phyloP scores from a whole-genome alignment of 331 rosid genomes.

The Malus hybrid region DNA sequence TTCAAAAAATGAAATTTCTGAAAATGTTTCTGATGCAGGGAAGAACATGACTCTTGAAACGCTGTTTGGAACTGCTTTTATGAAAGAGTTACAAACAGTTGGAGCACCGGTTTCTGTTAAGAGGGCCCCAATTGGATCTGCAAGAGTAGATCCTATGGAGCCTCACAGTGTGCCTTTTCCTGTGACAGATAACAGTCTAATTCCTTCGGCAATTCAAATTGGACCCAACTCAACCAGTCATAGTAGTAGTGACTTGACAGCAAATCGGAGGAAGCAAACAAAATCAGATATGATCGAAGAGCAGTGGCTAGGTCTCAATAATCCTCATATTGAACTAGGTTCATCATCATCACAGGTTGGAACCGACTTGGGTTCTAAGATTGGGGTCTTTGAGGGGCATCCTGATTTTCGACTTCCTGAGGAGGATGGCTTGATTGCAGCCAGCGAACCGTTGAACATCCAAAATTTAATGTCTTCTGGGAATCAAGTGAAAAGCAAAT shows the following conservation, averaged over 20 bases:
- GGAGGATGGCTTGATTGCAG: slow-evolving; percentile 67
- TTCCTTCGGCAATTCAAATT: slow-evolving; percentile 32
- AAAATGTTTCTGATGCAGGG: slow-evolving; percentile 39
- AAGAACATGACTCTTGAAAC: slow-evolving; percentile 74
- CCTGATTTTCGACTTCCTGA: slow-evolving; percentile 57
- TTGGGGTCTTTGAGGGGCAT: slow-evolving; percentile 44
- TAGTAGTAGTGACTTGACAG: slow-evolving; percentile 28
- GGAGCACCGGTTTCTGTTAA: slow-evolving; percentile 95
- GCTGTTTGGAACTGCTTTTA: slow-evolving; percentile 93
- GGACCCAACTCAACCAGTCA: slow-evolving; percentile 33
- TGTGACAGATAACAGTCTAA: slow-evolving; percentile 32
- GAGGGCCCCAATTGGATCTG: slow-evolving; percentile 53
- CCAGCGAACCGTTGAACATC: slow-evolving; percentile 39
- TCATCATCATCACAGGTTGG: slow-evolving; percentile 30
- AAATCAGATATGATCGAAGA: slow-evolving; percentile 46
- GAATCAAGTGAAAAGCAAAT: slow-evolving; percentile 43
- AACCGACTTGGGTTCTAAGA: slow-evolving; percentile 37
- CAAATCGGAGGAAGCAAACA: slow-evolving; percentile 39
- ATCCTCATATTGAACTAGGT: slow-evolving; percentile 45
- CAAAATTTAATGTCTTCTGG: slow-evolving; percentile 46
- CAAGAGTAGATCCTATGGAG: slow-evolving; percentile 46
- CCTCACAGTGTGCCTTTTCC: slow-evolving; percentile 43
- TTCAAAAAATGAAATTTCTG: slow-evolving; percentile 44
- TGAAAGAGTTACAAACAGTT: slow-evolving; percentile 92
- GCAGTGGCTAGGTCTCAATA: slow-evolving; percentile 49